Conservation (phyloP, 2,329 filamentous ascomycete species). For the Penicillium sp. region DNA sequence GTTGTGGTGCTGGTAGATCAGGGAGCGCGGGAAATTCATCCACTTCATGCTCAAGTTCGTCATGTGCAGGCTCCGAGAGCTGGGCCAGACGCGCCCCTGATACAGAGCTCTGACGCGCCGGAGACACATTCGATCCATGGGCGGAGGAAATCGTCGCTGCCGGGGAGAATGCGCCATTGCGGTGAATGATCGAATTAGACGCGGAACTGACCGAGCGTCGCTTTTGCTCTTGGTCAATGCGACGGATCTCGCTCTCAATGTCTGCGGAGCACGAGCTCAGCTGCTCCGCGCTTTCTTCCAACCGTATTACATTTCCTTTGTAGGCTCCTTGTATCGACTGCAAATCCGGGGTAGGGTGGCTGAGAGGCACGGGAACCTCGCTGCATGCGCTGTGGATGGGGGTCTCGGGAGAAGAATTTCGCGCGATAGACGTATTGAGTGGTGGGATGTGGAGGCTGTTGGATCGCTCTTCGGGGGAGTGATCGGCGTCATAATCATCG, state of each 20-base stretch:
- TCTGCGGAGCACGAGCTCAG: slow-evolving; percentile 49
- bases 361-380: slow-evolving; percentile 45
- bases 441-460: slow-evolving; percentile 30
- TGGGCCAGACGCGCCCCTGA: slow-evolving; percentile 42
- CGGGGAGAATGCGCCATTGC: slow-evolving; percentile 45
- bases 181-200: slow-evolving; percentile 45
- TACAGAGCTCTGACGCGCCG: slow-evolving; percentile 37
- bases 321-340: slow-evolving; percentile 54
- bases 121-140: slow-evolving; percentile 44
- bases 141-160: slow-evolving; percentile 39
- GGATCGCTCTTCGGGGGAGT: slow-evolving; percentile 22
- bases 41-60: slow-evolving; percentile 28
- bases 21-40: slow-evolving; percentile 16
- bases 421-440: slow-evolving; percentile 28
- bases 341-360: slow-evolving; percentile 51
- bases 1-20: slow-evolving; percentile 13
- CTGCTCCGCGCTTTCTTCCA: slow-evolving; percentile 51
- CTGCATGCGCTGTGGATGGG: slow-evolving; percentile 42
- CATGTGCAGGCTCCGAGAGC: slow-evolving; percentile 43
- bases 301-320: slow-evolving; percentile 49
- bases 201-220: slow-evolving; percentile 44
- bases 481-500: slow-evolving; percentile 47
- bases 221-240: slow-evolving; percentile 48
- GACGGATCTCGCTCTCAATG: slow-evolving; percentile 47
- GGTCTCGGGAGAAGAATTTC: slow-evolving; percentile 32